Conservation (phyloP, 768 basidiomycete species). For the Mycena latifolia region DNA sequence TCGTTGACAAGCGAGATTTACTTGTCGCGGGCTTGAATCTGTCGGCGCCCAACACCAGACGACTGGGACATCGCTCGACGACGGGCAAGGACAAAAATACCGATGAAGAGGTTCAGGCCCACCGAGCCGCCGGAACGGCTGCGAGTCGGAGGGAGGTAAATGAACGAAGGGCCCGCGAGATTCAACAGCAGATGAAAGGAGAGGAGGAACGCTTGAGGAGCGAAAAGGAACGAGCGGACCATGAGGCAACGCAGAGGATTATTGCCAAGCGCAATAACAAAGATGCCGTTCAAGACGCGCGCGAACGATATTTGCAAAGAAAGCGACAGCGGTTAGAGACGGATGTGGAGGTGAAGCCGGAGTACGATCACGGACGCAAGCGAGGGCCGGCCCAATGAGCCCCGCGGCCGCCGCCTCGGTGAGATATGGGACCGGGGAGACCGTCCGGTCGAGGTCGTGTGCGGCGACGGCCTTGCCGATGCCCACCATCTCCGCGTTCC, state of each 20-base stretch:
- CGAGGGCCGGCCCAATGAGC: too few species aligned
- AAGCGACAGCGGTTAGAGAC: conserved; percentile 83
- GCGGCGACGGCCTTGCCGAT: too few species aligned
- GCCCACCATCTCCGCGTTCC: too few species aligned
- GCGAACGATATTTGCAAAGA: conserved; percentile 80
- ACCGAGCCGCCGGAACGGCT: conserved; percentile 88
- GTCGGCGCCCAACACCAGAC: conserved; percentile 83
- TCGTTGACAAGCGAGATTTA: conserved; percentile 95
- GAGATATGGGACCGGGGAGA: too few species aligned
- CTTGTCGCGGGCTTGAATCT: conserved; percentile 94
- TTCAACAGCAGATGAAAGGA: conserved; percentile 82
- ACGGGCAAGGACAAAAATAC: conserved; percentile 39
- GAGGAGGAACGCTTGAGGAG: conserved; percentile 71
- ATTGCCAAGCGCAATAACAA: conserved; percentile 84
- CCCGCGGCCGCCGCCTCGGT: too few species aligned
- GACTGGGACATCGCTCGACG: conserved; percentile 61
- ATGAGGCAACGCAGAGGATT: conserved; percentile 72
- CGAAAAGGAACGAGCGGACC: conserved; percentile 70
- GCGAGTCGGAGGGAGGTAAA: conserved; percentile 87
- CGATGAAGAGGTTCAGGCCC: conserved; percentile 55
- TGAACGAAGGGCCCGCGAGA: conserved; percentile 83
- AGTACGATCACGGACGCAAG: too few species aligned
- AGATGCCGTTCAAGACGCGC: conserved; percentile 77
- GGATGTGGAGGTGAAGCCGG: conserved; percentile 33
- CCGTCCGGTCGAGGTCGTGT: too few species aligned